Evolutionary conservation across 2,329 filamentous ascomycete species (phyloP).

Genomic region (Ilyonectria sp.): DNA sequence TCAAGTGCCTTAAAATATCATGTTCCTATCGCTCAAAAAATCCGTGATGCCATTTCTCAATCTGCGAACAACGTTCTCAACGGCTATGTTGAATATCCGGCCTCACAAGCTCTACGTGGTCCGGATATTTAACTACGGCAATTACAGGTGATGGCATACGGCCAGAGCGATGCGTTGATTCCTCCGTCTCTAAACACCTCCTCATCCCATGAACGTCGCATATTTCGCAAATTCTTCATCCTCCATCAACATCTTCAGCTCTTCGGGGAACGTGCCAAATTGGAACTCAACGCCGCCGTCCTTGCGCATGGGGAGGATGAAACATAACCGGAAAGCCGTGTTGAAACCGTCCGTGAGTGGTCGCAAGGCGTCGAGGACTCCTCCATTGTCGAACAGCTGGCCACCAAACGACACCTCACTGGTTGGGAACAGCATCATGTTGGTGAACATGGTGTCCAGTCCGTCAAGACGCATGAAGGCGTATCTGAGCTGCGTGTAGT

Average conservation of each 20-base stretch:
- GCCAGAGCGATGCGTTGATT: too few species aligned
- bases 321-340: conserved; percentile 46
- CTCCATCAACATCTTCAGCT: conserved; percentile 45
- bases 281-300: conserved; percentile 50
- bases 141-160: too few species aligned
- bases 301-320: conserved; percentile 49
- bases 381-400: conserved; percentile 45
- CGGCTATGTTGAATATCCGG: too few species aligned
- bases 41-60: too few species aligned
- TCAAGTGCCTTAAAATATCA: too few species aligned
- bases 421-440: conserved; percentile 50
- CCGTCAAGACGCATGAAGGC: conserved; percentile 48
- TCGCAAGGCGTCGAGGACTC: conserved; percentile 47
- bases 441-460: conserved; percentile 50
- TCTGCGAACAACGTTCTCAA: too few species aligned
- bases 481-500: conserved; percentile 43
- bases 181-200: too few species aligned
- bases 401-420: conserved; percentile 49
- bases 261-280: conserved; percentile 47
- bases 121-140: too few species aligned
- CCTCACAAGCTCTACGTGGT: too few species aligned
- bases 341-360: conserved; percentile 48
- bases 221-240: conserved; percentile 49
- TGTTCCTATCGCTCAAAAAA: too few species aligned
- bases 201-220: conserved; percentile 31